Conservation (phyloP, 371 early-diverging fungal species). For the Lichtheimia hyalospora region DNA sequence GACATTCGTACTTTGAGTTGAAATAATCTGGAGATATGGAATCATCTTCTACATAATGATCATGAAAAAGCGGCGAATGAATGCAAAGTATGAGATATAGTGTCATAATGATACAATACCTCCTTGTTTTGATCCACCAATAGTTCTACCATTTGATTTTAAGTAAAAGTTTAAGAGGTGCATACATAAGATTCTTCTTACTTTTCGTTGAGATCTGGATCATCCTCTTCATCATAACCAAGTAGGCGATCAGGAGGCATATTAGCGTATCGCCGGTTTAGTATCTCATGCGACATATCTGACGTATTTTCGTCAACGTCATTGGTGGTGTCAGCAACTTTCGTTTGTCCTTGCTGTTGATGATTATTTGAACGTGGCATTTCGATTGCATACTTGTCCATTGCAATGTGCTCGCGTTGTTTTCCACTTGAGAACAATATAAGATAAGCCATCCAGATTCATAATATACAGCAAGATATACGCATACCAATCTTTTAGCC, state of each 20-base stretch:
- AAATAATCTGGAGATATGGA: slow-evolving; percentile 27
- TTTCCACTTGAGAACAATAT: slow-evolving; percentile 13
- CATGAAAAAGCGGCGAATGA: too few relatives aligned
- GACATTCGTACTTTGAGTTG: slow-evolving; percentile 44
- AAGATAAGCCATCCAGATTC: background rate
- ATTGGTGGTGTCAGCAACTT: background rate
- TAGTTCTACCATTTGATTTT: too few relatives aligned
- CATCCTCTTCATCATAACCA: slow-evolving; percentile 1
- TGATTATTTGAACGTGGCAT: background rate
- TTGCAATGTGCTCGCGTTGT: slow-evolving; percentile 12
- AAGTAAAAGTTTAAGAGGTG: too few relatives aligned
- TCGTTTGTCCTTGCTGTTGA: too few relatives aligned
- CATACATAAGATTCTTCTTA: too few relatives aligned
- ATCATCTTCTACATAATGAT: background rate
- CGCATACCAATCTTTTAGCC: slow-evolving; percentile 37
- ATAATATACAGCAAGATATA: background rate
- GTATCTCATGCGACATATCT: background rate
- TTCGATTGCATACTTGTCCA: slow-evolving; percentile 14
- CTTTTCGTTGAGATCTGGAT: background rate
- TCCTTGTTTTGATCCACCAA: too few relatives aligned
- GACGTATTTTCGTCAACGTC: background rate
- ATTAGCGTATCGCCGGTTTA: slow-evolving; percentile 3
- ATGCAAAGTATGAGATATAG: too few relatives aligned
- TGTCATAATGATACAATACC: too few relatives aligned
- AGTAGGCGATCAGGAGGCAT: slow-evolving; percentile 7